phyloP scores from a whole-genome alignment of 1,139 yeast genomes.

The Torulaspora pretoriensis region DNA sequence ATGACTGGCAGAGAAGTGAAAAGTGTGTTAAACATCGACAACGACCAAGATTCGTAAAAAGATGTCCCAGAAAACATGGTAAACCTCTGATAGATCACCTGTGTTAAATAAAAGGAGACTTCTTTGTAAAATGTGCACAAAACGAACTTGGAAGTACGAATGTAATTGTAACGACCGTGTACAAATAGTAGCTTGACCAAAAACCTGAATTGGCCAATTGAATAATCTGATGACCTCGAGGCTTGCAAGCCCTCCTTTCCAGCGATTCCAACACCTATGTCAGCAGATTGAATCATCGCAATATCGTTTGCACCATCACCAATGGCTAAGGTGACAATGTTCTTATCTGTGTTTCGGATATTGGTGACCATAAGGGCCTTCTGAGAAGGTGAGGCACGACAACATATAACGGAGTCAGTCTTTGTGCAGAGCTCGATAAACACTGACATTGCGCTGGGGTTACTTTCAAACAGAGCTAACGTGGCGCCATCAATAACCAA shows the following conservation, averaged over 20 bases:
- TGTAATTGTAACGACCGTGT: slow-evolving; percentile 93
- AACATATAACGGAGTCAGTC: slow-evolving; percentile 88
- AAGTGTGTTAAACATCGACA: slow-evolving; percentile 93
- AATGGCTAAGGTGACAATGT: slow-evolving; percentile 82
- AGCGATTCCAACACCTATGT: slow-evolving; percentile 94
- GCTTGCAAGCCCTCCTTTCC: slow-evolving; percentile 98
- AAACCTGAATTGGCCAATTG: slow-evolving; percentile 91
- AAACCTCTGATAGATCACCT: slow-evolving; percentile 79
- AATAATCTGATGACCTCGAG: slow-evolving; percentile 89
- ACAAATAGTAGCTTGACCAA: slow-evolving; percentile 77
- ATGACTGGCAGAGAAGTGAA: slow-evolving; percentile 91
- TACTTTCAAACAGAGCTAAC: slow-evolving; percentile 63
- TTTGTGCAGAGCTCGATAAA: slow-evolving; percentile 81
- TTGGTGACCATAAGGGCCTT: slow-evolving; percentile 84
- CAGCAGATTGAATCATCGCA: slow-evolving; percentile 98
- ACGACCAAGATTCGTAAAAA: slow-evolving; percentile 90
- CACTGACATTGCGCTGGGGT: slow-evolving; percentile 62
- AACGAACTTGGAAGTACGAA: slow-evolving; percentile 87
- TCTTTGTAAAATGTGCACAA: slow-evolving; percentile 95
- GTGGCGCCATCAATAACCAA: slow-evolving; percentile 92
- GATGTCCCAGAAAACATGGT: slow-evolving; percentile 92
- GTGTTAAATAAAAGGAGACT: slow-evolving; percentile 80
- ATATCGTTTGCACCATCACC: slow-evolving; percentile 99
- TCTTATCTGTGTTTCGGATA: slow-evolving; percentile 61
- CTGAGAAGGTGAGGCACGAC: slow-evolving; percentile 96